Base-by-base conservation (phyloP, 2,329 filamentous ascomycete species). In the Sclerotiophoma versabilis region DNA sequence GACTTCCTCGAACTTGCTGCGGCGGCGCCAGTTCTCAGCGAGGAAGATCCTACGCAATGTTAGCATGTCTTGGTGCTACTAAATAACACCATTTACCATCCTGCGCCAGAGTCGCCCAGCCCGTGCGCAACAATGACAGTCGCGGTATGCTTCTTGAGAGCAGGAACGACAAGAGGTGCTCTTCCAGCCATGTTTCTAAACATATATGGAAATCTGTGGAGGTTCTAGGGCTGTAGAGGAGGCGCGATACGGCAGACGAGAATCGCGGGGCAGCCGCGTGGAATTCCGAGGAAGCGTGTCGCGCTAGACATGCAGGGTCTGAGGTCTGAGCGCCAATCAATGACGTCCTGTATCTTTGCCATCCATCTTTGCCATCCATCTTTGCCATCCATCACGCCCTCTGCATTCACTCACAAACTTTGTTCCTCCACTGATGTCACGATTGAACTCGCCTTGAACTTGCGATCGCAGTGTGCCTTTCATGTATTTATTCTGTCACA, bases 111-210 rank as follows among this genome's bases (percentile, higher is more conserved):
- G 73, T 98, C 95, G 59, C 95, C 95, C 32, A 99, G 81, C 12
- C 95, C 95, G 75, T 99, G 95, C 46, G 91, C 84, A 77, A 97
- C 92, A 69, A 99, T 98, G 68, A 98, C 89, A 3, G 93, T 97
- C 20, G 92, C 92, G 30, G 95, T 97, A 78, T 98, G 95, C 71
- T 86, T 86, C 72, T 85, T 90, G 27, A 90, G 79, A 33, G 93
- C 91, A 23, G 91, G 91, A 56, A 96, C 87, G 17, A 95, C 83
- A 49, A 95, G 80, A 10, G 80, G 79, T 51, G 80, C 79, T 59
- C 77, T 76, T 25, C 70, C 54, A 59, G 68, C 59, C 71, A 74
- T 74, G 19, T 33, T 67, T 43, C 20, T 56, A 37, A 56, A 56
- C 52, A 56, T 56, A 25, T 43, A 15, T 29, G 11, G 47, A 30